phyloP scores from a whole-genome alignment of 306 rosid genomes.

The Sicyos baderoa region DNA sequence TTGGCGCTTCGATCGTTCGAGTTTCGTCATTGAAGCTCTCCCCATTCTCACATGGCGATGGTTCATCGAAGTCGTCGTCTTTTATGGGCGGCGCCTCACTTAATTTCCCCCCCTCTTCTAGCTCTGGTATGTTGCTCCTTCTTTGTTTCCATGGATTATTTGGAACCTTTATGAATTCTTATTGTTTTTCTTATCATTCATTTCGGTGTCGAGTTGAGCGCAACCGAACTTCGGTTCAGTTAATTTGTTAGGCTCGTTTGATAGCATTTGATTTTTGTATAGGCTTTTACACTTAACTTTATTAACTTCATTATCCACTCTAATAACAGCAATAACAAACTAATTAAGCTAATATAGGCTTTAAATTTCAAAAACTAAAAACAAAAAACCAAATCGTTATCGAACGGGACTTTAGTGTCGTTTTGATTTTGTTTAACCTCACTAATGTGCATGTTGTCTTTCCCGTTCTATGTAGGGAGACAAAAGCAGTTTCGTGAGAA shows the following conservation, averaged over 20 bases:
- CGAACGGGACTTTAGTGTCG: no score
- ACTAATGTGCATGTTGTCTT: neutral
- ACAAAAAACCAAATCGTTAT: no score
- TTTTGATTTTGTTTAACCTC: neutral
- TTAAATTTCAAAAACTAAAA: no score
- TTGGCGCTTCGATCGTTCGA: conserved; percentile 5
- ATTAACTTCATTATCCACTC: no score
- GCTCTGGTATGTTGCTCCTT: neutral
- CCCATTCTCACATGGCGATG: neutral
- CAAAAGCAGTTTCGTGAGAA: conserved; percentile 28
- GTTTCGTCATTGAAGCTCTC: neutral
- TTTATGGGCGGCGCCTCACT: conserved; percentile 16
- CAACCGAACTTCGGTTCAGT: neutral
- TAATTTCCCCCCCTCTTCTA: neutral
- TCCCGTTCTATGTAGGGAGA: conserved; percentile 26
- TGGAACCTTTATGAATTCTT: neutral
- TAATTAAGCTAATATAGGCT: no score
- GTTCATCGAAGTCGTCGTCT: neutral
- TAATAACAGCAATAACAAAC: no score
- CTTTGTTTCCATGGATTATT: neutral
- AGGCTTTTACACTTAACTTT: no score
- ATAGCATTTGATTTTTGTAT: no score
- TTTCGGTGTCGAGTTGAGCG: neutral
- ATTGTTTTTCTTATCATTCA: neutral
- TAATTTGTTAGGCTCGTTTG: neutral